Evolutionary conservation across 2,329 filamentous ascomycete genomes (phyloP).

Genomic region (Ceratocystis cacaofunesta): DNA sequence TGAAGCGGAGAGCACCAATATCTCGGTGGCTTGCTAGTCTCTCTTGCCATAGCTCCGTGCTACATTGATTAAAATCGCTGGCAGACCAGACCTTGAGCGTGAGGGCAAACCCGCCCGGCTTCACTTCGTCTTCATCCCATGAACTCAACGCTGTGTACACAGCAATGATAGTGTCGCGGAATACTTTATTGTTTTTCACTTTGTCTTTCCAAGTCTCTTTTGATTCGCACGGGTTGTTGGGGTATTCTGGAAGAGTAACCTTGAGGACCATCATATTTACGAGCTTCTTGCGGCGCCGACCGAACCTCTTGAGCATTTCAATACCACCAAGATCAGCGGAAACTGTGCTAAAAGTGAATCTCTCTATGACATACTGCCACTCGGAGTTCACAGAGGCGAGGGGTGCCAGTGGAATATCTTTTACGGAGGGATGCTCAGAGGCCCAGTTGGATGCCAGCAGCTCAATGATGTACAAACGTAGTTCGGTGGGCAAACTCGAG

Average conservation of each 20-base stretch:
- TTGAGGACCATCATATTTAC: slow-evolving; percentile 14
- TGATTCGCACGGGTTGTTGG: slow-evolving; percentile 10
- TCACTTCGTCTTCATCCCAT: slow-evolving; percentile 18
- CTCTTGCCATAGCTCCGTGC: slow-evolving; percentile 18
- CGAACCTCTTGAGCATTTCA: slow-evolving; percentile 7
- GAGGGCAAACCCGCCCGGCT: slow-evolving; percentile 18
- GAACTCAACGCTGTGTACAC: slow-evolving; percentile 16
- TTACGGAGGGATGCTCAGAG: slow-evolving; percentile 3
- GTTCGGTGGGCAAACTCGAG: not conserved
- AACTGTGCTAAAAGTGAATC: slow-evolving; percentile 14
- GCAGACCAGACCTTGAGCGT: slow-evolving; percentile 17
- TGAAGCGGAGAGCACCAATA: slow-evolving; percentile 20
- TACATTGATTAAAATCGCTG: slow-evolving; percentile 19
- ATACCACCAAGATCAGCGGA: slow-evolving; percentile 4
- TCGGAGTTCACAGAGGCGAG: slow-evolving; percentile 15
- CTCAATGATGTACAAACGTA: slow-evolving; percentile 8
- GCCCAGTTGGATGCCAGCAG: not conserved
- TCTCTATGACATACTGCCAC: slow-evolving; percentile 16
- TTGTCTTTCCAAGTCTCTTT: slow-evolving; percentile 18
- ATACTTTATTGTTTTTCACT: slow-evolving; percentile 14
- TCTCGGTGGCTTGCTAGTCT: slow-evolving; percentile 18
- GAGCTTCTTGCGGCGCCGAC: slow-evolving; percentile 7
- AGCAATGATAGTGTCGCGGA: slow-evolving; percentile 11
- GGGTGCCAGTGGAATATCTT: not conserved
- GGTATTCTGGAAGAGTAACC: slow-evolving; percentile 12